A percentile compares a stretch with the other conserved stretches of the same genome.
Conservation (phyloP, 805 yeast species). For the Candida awuae region DNA sequence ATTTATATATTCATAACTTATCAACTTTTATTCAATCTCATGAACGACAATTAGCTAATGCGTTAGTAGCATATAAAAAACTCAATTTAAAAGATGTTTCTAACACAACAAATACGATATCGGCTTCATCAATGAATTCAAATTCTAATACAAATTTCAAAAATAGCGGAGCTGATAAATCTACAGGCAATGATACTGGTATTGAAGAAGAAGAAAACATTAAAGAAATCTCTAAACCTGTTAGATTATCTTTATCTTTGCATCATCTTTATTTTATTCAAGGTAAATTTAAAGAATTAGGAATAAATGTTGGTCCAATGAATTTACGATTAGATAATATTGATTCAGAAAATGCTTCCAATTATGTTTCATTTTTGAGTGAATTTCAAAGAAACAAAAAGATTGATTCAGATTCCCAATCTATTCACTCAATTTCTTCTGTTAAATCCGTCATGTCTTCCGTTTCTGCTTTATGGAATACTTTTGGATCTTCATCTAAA, state of each 20-base stretch:
- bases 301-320: slow-evolving; percentile 51
- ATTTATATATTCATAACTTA: slow-evolving; percentile 46
- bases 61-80: slow-evolving; percentile 46
- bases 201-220: slow-evolving; percentile 12
- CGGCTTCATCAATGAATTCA: neutral
- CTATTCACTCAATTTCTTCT: slow-evolving; percentile 52
- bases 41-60: slow-evolving; percentile 53
- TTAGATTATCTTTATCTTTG: slow-evolving; percentile 48
- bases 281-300: slow-evolving; percentile 46
- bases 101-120: neutral
- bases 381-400: slow-evolving; percentile 38
- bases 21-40: slow-evolving; percentile 47
- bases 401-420: slow-evolving; percentile 31
- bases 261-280: slow-evolving; percentile 57
- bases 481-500: slow-evolving; percentile 32
- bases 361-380: slow-evolving; percentile 51
- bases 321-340: slow-evolving; percentile 52
- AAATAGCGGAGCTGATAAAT: neutral
- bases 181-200: slow-evolving; percentile 4
- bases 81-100: slow-evolving; percentile 15
- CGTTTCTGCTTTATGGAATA: slow-evolving; percentile 35
- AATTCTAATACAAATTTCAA: neutral
- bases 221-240: slow-evolving; percentile 34
- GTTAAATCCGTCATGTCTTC: slow-evolving; percentile 46
- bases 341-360: slow-evolving; percentile 40